Base-by-base conservation (phyloP, 345 rosid species). In the Bruguiera gymnorhiza region DNA sequence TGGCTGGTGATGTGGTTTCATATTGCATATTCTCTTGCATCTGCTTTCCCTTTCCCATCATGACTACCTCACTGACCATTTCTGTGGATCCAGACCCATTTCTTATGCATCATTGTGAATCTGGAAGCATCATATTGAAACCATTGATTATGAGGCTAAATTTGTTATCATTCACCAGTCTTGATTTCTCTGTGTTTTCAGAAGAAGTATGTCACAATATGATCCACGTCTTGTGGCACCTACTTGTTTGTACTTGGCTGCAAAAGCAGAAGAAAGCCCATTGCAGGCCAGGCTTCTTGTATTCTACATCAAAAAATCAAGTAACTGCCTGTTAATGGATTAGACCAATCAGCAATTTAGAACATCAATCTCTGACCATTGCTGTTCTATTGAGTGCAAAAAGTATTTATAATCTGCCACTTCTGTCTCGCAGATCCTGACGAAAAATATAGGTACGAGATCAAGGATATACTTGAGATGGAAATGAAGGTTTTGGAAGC, bases 401-500 rank as follows among this genome's bases (percentile, higher is more conserved):
- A 61, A 48, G 23, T 81, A 60, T 66, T 75, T 62, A 79, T 51
- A 64, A 60, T 19, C 62, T 78, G 23, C 71, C n/a, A 53, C 53
- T 67, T 64, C 70, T 74, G 46, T 67, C 68, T 56, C 74, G 37
- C 85, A 93, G 98, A 79, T 85, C 9, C 85, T 61, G 98, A 94
- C 83, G 98, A 91, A 11, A 94, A 86, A 80, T 84, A 85, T 59
- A 79, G 84, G 51, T 91, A 78, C 65, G 98, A 94, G 76, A 83
- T 91, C 66, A 94, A 91, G 81, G 96, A 91, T 72, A 91, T 94
- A 56, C 87, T 94, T 61, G 98, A 91, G 82, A 94, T 91, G 97
- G 98, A 94, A 83, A 91, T 94, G 98, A 94, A 91, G 83, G 79
- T 94, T 70, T 79, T 94, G 80, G 98, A 94, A 79, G 98, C 97